Conservation (phyloP, 257 asterid species). For the Jaltomata sinuosa region DNA sequence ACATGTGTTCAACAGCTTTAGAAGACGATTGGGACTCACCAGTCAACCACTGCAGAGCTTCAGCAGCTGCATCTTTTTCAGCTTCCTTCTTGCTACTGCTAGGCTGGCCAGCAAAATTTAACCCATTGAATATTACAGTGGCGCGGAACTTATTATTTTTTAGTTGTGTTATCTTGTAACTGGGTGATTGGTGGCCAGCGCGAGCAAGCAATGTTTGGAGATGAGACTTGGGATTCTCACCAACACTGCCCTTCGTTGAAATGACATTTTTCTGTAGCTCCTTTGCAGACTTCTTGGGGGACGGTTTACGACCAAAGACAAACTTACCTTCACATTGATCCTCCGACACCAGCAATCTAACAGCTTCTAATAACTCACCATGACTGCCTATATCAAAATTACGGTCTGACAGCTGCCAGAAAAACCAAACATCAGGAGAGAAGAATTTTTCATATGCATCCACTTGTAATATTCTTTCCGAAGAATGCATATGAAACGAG, state of each 20-base stretch:
- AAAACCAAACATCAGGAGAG: slow-evolving; percentile 15
- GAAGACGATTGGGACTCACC: slow-evolving; percentile 63
- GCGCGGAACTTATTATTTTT: slow-evolving; percentile 65
- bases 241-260: slow-evolving; percentile 22
- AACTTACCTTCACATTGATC: slow-evolving; percentile 86
- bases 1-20: slow-evolving; percentile 42
- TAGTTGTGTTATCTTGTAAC: slow-evolving; percentile 55
- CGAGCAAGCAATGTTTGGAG: slow-evolving; percentile 68
- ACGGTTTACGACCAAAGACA: slow-evolving; percentile 61
- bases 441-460: background rate
- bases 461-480: background rate
- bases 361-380: slow-evolving; percentile 61
- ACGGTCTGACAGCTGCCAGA: slow-evolving; percentile 67
- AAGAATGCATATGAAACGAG: background rate
- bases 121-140: slow-evolving; percentile 63
- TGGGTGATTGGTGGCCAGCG: slow-evolving; percentile 73
- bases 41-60: slow-evolving; percentile 82
- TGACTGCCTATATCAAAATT: slow-evolving; percentile 39
- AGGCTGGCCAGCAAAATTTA: slow-evolving; percentile 73
- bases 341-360: slow-evolving; percentile 65
- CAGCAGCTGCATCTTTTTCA: slow-evolving; percentile 88
- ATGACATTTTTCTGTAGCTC: slow-evolving; percentile 10
- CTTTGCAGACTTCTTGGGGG: slow-evolving; percentile 32
- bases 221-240: slow-evolving; percentile 54
- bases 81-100: slow-evolving; percentile 82